phyloP scores from a whole-genome alignment of 768 basidiomycete genomes.

The Agrocybe pediades region DNA sequence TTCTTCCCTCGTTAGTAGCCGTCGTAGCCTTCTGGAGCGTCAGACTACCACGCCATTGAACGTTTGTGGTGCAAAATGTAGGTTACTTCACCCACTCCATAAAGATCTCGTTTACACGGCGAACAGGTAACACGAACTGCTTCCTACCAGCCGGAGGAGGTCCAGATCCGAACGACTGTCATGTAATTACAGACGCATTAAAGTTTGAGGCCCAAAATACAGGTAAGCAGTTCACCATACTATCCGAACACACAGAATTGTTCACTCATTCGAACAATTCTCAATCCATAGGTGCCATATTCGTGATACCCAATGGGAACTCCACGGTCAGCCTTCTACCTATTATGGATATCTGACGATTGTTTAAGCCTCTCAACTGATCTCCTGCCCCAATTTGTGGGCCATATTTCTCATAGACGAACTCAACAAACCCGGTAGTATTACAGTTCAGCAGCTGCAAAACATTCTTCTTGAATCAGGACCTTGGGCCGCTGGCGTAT shows the following conservation, averaged over 20 bases:
- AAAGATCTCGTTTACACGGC: neutral
- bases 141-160: constrained; percentile 48
- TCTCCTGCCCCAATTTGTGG: too few species aligned
- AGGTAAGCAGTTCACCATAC: constrained; percentile 25
- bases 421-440: constrained; percentile 38
- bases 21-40: constrained; percentile 18
- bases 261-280: neutral
- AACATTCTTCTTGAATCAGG: constrained; percentile 53
- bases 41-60: constrained; percentile 31
- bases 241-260: neutral
- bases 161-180: constrained; percentile 48
- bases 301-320: constrained; percentile 27
- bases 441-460: constrained; percentile 45
- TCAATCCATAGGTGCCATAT: constrained; percentile 27
- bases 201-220: constrained; percentile 47
- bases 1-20: neutral
- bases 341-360: too few species aligned
- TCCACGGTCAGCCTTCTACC: constrained; percentile 29
- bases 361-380: too few species aligned
- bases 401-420: too few species aligned
- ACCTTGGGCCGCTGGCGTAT: constrained; percentile 36
- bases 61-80: constrained; percentile 45
- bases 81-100: neutral
- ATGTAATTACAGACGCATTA: constrained; percentile 50
- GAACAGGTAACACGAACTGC: constrained; percentile 42